phyloP scores from a whole-genome alignment of 2,329 filamentous ascomycete species.

The Alternaria solani region DNA sequence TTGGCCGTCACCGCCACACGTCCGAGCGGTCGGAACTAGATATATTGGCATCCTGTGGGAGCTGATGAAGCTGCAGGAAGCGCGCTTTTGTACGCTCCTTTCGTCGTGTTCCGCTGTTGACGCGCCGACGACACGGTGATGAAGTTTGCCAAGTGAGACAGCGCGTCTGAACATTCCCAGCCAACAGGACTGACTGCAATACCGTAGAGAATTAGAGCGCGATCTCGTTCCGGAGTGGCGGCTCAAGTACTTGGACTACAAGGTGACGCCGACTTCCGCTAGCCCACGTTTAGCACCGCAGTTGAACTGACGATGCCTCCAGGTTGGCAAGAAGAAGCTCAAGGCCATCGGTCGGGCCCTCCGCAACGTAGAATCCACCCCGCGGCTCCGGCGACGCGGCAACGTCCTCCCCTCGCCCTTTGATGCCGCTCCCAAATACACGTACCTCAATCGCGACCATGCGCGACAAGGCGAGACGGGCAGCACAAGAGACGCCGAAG shows the following conservation, averaged over 20 bases:
- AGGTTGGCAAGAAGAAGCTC: slow-evolving; percentile 87
- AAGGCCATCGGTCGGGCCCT: slow-evolving; percentile 82
- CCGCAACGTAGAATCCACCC: slow-evolving; percentile 64
- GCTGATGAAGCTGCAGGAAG: slow-evolving; percentile 1
- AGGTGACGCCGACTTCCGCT: slow-evolving; percentile 60
- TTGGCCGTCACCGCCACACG: neutral
- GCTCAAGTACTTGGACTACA: slow-evolving; percentile 93
- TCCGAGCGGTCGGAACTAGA: neutral
- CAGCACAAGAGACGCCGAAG: slow-evolving; percentile 30
- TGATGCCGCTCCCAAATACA: slow-evolving; percentile 51
- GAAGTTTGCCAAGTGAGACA: slow-evolving; percentile 69
- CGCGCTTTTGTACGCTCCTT: neutral
- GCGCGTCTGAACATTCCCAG: slow-evolving; percentile 24
- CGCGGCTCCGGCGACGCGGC: slow-evolving; percentile 51
- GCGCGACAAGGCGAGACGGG: slow-evolving; percentile 26
- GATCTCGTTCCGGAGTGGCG: slow-evolving; percentile 95
- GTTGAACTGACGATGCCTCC: slow-evolving; percentile 17
- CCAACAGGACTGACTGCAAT: slow-evolving; percentile 9
- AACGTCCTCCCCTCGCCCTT: slow-evolving; percentile 45
- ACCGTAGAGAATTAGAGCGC: slow-evolving; percentile 75
- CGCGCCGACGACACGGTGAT: slow-evolving; percentile 47
- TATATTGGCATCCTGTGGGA: neutral
- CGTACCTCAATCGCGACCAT: slow-evolving; percentile 51
- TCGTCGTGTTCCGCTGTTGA: slow-evolving; percentile 7
- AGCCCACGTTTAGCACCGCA: slow-evolving; percentile 12